Base-by-base conservation (phyloP, 73 alveolate genomes). In the Blepharisma japonicum region DNA sequence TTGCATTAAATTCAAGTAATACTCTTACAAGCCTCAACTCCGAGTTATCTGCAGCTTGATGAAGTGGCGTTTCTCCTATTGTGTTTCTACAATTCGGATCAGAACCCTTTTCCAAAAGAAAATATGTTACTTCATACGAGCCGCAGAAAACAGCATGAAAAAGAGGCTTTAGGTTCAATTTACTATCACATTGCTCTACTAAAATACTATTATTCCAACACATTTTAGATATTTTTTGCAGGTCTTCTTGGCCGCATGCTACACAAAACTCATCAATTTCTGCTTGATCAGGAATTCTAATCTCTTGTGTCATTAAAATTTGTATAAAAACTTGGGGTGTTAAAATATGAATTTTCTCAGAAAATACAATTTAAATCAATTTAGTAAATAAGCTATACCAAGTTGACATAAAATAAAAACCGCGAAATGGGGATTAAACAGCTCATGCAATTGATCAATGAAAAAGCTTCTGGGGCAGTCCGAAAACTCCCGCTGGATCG, bases 391-490 rank as follows among this genome's bases (percentile, higher is more conserved):
- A 32, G 42, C 42, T 32, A 32, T 32, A 32, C 3, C 42, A 32
- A 32, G 42, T 32, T 32, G 42, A 32, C 42, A 32, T 32, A 32
- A 32, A 32, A 32, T 32, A 32, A 32, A 32, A 32, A 32, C 42
- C 42, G 42, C 42, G 42, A 32, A 32, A 96, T 96, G 98, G 99
- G 99, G 70, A 96, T 96, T 61, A 93, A 92, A 82, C 91, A 96
- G 88, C 91, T 96, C 5, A 96, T 94, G 98, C 77, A 88, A 56
- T 87, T 96, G 51, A 83, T 96, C 68, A 87, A 86, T 76, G 98
- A 96, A 85, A 94, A 96, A 67, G 97, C 98, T 55, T 97, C 98
- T 0, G 87, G 84, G 56, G 92, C 98, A 70, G 80, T 96, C 56
- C 87, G 87, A 71, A 56, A 90, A 68, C 55, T 91, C 66, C 94